Evolutionary conservation across 1,284 basidiomycete genomes (phyloP).

Genomic region (Vanrija sp.): DNA sequence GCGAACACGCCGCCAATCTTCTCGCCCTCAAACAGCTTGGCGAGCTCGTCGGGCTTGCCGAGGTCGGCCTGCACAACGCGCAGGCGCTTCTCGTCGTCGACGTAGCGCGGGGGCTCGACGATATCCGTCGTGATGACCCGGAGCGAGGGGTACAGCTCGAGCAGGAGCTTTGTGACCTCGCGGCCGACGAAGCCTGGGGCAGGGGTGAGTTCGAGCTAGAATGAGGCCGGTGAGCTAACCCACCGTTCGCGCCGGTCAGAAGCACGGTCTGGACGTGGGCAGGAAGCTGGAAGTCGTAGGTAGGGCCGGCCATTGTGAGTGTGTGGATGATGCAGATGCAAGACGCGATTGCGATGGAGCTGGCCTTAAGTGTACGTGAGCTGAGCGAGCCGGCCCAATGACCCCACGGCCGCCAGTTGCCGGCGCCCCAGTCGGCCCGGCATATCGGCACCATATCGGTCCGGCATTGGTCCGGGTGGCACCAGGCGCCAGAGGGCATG

Average conservation of each 20-base stretch:
- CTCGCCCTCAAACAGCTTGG: conserved; percentile 48
- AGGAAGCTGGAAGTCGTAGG: conserved; percentile 47
- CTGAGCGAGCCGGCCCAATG: too few species aligned
- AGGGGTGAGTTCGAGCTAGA: neutral
- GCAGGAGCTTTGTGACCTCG: conserved; percentile 47
- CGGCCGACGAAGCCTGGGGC: conserved; percentile 47
- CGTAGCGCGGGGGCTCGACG: conserved; percentile 53
- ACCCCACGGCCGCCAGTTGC: too few species aligned
- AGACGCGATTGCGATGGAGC: too few species aligned
- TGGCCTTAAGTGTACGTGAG: too few species aligned
- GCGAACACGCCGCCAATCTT: conserved; percentile 46
- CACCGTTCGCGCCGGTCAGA: conserved; percentile 59
- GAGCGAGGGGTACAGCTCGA: conserved; percentile 51
- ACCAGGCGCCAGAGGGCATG: too few species aligned
- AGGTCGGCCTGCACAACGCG: conserved; percentile 55
- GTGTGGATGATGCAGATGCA: neutral
- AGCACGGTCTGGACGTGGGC: conserved; percentile 51
- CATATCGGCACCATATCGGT: too few species aligned
- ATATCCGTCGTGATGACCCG: conserved; percentile 59
- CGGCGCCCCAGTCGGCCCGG: too few species aligned
- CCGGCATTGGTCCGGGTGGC: too few species aligned
- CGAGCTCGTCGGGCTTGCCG: conserved; percentile 51
- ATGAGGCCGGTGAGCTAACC: conserved; percentile 7
- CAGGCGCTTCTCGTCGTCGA: conserved; percentile 42
- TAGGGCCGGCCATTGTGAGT: conserved; percentile 21